These are phyloP conservation scores for Hydnomerulius pinastri DNA, from an alignment of 768 basidiomycete genomes.

Conservation along the genomic window DNA sequence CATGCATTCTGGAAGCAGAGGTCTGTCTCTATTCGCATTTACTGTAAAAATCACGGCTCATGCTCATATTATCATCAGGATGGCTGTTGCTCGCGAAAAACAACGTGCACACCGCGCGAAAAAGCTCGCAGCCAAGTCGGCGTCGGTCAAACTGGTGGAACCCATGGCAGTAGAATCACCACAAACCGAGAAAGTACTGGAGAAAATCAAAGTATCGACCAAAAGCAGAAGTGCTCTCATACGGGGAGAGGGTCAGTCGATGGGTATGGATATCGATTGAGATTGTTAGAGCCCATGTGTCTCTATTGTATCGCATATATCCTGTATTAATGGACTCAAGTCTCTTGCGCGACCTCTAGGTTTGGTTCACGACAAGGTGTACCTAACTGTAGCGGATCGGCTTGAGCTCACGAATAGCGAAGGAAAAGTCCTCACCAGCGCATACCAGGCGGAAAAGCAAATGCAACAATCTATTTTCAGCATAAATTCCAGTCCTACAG, in stretches of 20 bases:
- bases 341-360: too few relatives aligned
- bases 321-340: neutral
- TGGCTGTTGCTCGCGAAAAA: constrained; percentile 82
- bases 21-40: constrained; percentile 35
- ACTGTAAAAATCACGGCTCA: neutral
- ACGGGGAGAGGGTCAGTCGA: constrained; percentile 80
- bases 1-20: constrained; percentile 96
- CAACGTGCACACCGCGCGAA: constrained; percentile 73
- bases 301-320: neutral
- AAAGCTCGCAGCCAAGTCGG: constrained; percentile 50
- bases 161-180: constrained; percentile 51
- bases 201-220: constrained; percentile 75
- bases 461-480: neutral
- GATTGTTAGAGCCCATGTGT: neutral
- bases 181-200: constrained; percentile 53
- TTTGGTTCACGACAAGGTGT: too few relatives aligned
- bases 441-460: neutral
- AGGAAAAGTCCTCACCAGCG: neutral
- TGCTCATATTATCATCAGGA: constrained; percentile 47
- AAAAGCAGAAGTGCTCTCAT: constrained; percentile 74
- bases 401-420: too few relatives aligned
- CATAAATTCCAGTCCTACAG: neutral
- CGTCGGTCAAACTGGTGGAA: constrained; percentile 65
- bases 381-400: too few relatives aligned
- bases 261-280: constrained; percentile 89